Evolutionary conservation across 352 stramenopile species (phyloP).

Genomic region (Phytophthora aleatoria): DNA sequence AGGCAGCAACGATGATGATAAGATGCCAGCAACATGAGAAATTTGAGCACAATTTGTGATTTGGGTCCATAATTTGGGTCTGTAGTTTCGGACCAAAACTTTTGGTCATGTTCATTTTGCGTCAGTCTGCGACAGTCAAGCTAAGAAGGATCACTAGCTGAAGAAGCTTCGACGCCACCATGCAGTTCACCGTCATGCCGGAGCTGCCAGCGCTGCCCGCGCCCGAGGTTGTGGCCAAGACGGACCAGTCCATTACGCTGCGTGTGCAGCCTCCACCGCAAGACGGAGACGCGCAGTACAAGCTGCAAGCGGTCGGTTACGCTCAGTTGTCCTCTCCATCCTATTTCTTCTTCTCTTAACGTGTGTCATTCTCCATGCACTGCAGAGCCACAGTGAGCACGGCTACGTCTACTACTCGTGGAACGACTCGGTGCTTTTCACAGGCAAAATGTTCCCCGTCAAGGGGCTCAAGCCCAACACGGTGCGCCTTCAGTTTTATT

Average conservation of each 20-base stretch:
- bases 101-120: slow-evolving; percentile 1
- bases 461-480: slow-evolving; percentile 77
- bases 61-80: neutral
- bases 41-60: slow-evolving; percentile 12
- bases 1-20: slow-evolving; percentile 17
- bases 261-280: slow-evolving; percentile 41
- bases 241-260: slow-evolving; percentile 74
- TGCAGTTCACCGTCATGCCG: slow-evolving; percentile 61
- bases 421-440: slow-evolving; percentile 71
- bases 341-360: neutral
- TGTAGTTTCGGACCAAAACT: too few species aligned
- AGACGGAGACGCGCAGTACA: slow-evolving; percentile 52
- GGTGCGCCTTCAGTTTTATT: slow-evolving; percentile 30
- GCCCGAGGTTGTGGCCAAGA: slow-evolving; percentile 78
- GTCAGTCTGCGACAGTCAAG: slow-evolving; percentile 17
- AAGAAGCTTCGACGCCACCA: slow-evolving; percentile 8
- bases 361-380: neutral
- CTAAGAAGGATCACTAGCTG: neutral
- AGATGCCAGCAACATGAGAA: slow-evolving; percentile 19
- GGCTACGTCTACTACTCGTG: slow-evolving; percentile 91
- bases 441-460: slow-evolving; percentile 60
- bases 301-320: slow-evolving; percentile 53
- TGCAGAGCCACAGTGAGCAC: slow-evolving; percentile 78
- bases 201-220: slow-evolving; percentile 60
- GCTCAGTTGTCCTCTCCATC: neutral